Conservation (phyloP, 441 rosid genomes). For the Erodium moschatum region DNA sequence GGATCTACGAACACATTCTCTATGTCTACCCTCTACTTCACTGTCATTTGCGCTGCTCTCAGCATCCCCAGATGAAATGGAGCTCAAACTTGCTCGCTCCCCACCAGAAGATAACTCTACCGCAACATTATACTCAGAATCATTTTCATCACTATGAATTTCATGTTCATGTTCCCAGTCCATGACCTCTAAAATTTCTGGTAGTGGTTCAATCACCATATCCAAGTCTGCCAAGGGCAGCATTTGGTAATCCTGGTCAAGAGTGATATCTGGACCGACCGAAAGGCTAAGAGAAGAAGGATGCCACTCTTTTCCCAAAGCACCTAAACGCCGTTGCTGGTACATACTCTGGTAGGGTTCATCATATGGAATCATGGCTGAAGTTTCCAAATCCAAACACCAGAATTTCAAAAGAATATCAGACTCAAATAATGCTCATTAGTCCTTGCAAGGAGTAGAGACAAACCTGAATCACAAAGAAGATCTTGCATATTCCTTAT, state of each 20-base stretch:
- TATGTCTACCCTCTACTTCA: conserved; percentile 45
- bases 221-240: conserved; percentile 87
- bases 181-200: conserved; percentile 72
- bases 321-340: conserved; percentile 90
- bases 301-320: conserved; percentile 86
- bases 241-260: conserved; percentile 73
- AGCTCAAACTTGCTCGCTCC: conserved; percentile 61
- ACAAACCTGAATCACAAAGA: conserved; percentile 66
- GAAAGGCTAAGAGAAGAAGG: conserved; percentile 68
- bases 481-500: conserved; percentile 63
- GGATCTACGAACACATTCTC: conserved; percentile 60
- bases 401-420: conserved; percentile 20
- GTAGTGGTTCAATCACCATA: conserved; percentile 57
- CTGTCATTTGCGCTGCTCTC: conserved; percentile 60
- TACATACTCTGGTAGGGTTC: conserved; percentile 96
- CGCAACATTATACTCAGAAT: conserved; percentile 85
- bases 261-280: conserved; percentile 81
- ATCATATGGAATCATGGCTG: conserved; percentile 63
- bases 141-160: conserved; percentile 72
- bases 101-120: conserved; percentile 69
- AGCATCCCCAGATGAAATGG: conserved; percentile 48
- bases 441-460: conserved; percentile 18
- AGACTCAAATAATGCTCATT: conserved; percentile 10
- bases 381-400: conserved; percentile 5
- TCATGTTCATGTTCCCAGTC: conserved; percentile 91